A percentile compares a stretch with the other conserved stretches of the same genome.
These are phyloP conservation scores for Sphagnum magellanicum DNA, from an alignment of 228 moss, liverwort and hornwort genomes.

Conservation along the genomic window DNA sequence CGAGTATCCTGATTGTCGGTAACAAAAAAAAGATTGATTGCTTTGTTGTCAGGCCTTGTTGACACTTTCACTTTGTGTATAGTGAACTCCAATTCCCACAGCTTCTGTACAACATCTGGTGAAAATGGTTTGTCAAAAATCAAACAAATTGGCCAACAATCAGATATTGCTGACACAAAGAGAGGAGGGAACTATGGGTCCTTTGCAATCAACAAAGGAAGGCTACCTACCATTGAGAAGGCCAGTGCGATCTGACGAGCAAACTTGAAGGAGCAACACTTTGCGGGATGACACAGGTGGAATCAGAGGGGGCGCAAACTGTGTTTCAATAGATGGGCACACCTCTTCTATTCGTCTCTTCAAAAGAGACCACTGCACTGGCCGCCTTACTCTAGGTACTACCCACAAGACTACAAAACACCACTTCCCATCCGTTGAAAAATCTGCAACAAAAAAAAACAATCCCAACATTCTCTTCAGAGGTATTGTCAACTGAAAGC, in stretches of 20 bases:
- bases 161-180: background rate
- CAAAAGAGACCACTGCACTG: slow-evolving; percentile 36
- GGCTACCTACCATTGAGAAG: slow-evolving; percentile 46
- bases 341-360: slow-evolving; percentile 32
- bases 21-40: slow-evolving; percentile 59
- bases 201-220: background rate
- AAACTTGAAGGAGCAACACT: slow-evolving; percentile 41
- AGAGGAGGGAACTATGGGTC: background rate
- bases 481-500: too few relatives aligned
- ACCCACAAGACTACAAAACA: slow-evolving; percentile 56
- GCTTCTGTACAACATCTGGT: slow-evolving; percentile 50
- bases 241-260: slow-evolving; percentile 49
- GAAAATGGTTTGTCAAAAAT: background rate
- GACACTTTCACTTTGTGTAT: slow-evolving; percentile 64
- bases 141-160: too few relatives aligned
- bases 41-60: slow-evolving; percentile 60
- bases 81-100: slow-evolving; percentile 68
- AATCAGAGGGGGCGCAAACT: slow-evolving; percentile 17
- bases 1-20: slow-evolving; percentile 42
- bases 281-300: slow-evolving; percentile 26
- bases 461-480: background rate
- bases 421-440: slow-evolving; percentile 41
- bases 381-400: slow-evolving; percentile 12
- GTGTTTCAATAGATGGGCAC: slow-evolving; percentile 30
- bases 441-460: slow-evolving; percentile 12